Conservation (phyloP, 1,284 basidiomycete species). For the Pseudozyma thailandica region DNA sequence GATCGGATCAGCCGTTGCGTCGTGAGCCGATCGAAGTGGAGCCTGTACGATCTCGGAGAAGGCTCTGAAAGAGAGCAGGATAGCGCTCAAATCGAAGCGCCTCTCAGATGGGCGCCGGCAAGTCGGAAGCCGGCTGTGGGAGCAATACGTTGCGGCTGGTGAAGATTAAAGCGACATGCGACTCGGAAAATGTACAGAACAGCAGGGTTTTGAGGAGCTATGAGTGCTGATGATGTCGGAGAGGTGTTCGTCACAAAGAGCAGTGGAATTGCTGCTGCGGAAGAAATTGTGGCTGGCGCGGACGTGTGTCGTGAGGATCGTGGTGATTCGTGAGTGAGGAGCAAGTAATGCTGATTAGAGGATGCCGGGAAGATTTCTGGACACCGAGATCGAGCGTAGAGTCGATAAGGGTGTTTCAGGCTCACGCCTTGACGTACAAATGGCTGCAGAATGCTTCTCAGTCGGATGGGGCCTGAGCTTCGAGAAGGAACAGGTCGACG, state of each 20-base stretch:
- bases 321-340: constrained; percentile 18
- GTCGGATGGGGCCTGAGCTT: too few relatives aligned
- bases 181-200: not conserved
- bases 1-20: not conserved
- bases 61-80: not conserved
- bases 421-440: too few relatives aligned
- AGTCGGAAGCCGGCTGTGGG: not conserved
- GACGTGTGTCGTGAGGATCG: constrained; percentile 26
- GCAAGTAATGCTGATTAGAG: not conserved
- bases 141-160: not conserved
- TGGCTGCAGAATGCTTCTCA: not conserved
- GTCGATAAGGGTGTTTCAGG: too few relatives aligned
- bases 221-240: too few relatives aligned
- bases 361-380: not conserved
- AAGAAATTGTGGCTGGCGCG: not conserved
- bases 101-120: not conserved
- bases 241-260: not conserved
- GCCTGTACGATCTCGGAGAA: not conserved
- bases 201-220: not conserved
- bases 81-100: not conserved
- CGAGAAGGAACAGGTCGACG: too few relatives aligned
- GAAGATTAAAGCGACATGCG: not conserved
- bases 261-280: not conserved
- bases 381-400: not conserved
- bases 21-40: not conserved